Evolutionary conservation across 371 early-diverging fungal genomes (phyloP).

Genomic region (Rhizopus sp.): DNA sequence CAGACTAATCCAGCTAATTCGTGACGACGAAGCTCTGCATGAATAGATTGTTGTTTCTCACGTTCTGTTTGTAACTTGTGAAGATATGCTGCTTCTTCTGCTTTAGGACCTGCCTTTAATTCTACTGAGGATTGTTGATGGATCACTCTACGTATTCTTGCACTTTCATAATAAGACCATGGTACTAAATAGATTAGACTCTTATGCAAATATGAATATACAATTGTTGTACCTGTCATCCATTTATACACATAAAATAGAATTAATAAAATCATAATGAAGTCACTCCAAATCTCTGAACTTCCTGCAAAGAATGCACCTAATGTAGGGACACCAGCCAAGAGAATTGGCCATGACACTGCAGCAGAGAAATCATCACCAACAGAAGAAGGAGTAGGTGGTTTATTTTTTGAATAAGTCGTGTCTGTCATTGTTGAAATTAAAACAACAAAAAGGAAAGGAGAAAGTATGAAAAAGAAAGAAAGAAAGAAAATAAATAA

Average conservation of each 20-base stretch:
- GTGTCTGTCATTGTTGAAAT: background rate
- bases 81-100: conserved; percentile 1
- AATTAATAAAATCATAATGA: conserved; percentile 61
- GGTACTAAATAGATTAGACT: conserved; percentile 45
- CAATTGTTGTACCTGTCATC: conserved; percentile 58
- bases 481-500: no score
- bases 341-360: conserved; percentile 65
- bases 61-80: background rate
- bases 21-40: conserved; percentile 53
- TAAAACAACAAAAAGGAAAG: background rate
- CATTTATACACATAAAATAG: conserved; percentile 69
- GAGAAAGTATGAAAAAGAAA: no score
- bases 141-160: conserved; percentile 54
- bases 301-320: conserved; percentile 66
- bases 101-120: conserved; percentile 4
- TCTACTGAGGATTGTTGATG: conserved; percentile 21
- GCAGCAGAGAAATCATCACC: conserved; percentile 22
- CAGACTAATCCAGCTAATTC: conserved; percentile 57
- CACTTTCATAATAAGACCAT: conserved; percentile 71
- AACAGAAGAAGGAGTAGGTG: background rate
- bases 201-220: background rate
- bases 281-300: conserved; percentile 69
- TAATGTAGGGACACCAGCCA: conserved; percentile 66
- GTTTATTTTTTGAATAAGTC: background rate
- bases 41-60: conserved; percentile 19